Evolutionary conservation across 75 land plant genomes (phyloP), one percentile per base, ranked within the genome.

Genomic region (Gnetum montanum): DNA sequence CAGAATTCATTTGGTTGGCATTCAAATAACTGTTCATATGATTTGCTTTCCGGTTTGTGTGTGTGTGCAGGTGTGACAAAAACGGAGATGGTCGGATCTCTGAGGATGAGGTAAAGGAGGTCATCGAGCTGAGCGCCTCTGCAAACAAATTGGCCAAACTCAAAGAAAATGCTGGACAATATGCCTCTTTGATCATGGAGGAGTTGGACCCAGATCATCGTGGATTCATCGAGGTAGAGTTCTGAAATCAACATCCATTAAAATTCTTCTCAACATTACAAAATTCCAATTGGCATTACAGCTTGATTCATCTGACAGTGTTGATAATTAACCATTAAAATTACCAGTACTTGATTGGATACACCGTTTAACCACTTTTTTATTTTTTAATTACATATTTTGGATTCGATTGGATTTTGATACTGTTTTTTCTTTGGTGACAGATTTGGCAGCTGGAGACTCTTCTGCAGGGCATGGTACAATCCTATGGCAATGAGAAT

Each of bases 161-260:
- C 15, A 86, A 86, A 59, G 49, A 57, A 29, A 63, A 82, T 51
- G 86, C 90, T 8, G 63, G 65, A 27, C 43, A 58, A 16, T 86
- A 86, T 68, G 80, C 90, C 11, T 49, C 77, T 22, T 46, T 86
- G 16, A 86, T 86, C 62, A 86, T 86, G 90, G 90, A 86, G 54
- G 86, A 86, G 56, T 83, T 86, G 6, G 90, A 86, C 29, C 90
- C 86, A 6, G 86, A 86, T 40, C 67, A 76, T 28, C 60, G 36
- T 1, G 93, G 93, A 7, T 80, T 80, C 41, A 84, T 88, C 56
- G 93, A 88, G 84, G 93, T 88, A n/a, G n/a, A n/a, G n/a, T n/a
- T n/a, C n/a, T n/a, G n/a, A n/a, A n/a, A n/a, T n/a, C n/a, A 48
- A 7, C 6, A 24, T 8, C 8, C 6, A 8, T 6, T 6, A 8